These are phyloP conservation scores for Fusarium verrucosum DNA, from an alignment of 2,329 filamentous ascomycete genomes.

Conservation along the genomic window DNA sequence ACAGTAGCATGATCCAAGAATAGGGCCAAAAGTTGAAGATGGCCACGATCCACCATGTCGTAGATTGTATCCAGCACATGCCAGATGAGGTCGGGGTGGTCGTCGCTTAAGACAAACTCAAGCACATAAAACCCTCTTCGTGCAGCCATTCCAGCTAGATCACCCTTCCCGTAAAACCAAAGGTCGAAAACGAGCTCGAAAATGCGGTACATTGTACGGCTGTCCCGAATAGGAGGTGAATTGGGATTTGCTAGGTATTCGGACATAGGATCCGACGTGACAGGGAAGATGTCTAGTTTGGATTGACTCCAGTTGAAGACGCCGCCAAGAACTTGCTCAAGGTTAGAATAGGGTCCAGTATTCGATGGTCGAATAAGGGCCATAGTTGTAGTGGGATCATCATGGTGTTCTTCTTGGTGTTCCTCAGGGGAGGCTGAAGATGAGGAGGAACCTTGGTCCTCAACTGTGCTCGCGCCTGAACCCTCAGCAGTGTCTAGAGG, in stretches of 20 bases:
- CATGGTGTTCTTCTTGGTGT: constrained; percentile 16
- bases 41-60: constrained; percentile 51
- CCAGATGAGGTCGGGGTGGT: constrained; percentile 52
- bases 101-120: constrained; percentile 50
- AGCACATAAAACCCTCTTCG: constrained; percentile 49
- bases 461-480: constrained; percentile 20
- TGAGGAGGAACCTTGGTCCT: constrained; percentile 27
- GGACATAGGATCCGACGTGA: constrained; percentile 49
- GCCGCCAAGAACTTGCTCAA: constrained; percentile 49
- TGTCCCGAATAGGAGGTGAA: constrained; percentile 51
- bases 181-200: constrained; percentile 53
- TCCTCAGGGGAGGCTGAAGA: constrained; percentile 29
- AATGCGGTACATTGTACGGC: constrained; percentile 53
- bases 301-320: constrained; percentile 49
- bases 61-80: constrained; percentile 52
- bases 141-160: constrained; percentile 51
- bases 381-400: constrained; percentile 24
- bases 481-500: constrained; percentile 25
- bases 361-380: constrained; percentile 38
- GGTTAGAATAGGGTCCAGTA: constrained; percentile 41
- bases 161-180: constrained; percentile 49
- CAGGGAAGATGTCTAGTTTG: constrained; percentile 46
- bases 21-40: constrained; percentile 48
- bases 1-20: constrained; percentile 48
- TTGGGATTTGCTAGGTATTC: constrained; percentile 49